A percentile compares a stretch with the other conserved stretches of the same genome.
These are phyloP conservation scores for Ustilago vetiveriae DNA, from an alignment of 1,284 basidiomycete genomes.

Conservation along the genomic window DNA sequence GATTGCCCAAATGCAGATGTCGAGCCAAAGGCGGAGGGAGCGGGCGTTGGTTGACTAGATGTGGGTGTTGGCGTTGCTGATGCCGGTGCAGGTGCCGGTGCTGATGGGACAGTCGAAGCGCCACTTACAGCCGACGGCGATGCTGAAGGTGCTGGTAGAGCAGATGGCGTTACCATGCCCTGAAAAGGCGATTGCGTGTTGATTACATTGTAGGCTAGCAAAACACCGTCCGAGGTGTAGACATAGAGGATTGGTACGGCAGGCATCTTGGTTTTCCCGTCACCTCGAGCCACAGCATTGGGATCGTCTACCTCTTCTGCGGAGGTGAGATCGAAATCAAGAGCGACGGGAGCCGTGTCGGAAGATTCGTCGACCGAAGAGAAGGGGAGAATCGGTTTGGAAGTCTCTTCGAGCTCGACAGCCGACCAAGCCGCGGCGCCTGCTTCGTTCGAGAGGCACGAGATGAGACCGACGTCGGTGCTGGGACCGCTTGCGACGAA, in stretches of 20 bases:
- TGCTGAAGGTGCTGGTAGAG: conserved; percentile 9
- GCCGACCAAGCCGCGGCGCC: conserved; percentile 74
- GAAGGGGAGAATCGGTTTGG: conserved; percentile 75
- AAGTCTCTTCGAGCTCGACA: conserved; percentile 78
- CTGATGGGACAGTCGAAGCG: conserved; percentile 3
- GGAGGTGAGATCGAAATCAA: conserved; percentile 78
- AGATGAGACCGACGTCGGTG: conserved; percentile 79
- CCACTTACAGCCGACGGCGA: conserved; percentile 6
- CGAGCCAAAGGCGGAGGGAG: conserved; percentile 22
- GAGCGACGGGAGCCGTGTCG: conserved; percentile 77
- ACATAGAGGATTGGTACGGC: conserved; percentile 76
- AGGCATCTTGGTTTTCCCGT: conserved; percentile 68
- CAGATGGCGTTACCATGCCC: conserved; percentile 63
- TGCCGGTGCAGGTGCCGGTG: conserved; percentile 8
- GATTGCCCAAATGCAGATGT: conserved; percentile 37
- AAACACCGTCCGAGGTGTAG: conserved; percentile 81
- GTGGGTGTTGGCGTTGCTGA: conserved; percentile 9
- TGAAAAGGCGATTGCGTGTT: conserved; percentile 71
- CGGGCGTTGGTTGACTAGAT: conserved; percentile 7
- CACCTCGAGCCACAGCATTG: conserved; percentile 70
- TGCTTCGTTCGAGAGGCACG: conserved; percentile 64
- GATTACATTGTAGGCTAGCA: conserved; percentile 79
- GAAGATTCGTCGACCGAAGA: conserved; percentile 74
- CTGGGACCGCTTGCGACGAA: conserved; percentile 79
- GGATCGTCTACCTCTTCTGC: conserved; percentile 72